Evolutionary conservation across 768 basidiomycete genomes (phyloP), one percentile per base, ranked within the genome.

Genomic region (Pisolithus marmoratus): DNA sequence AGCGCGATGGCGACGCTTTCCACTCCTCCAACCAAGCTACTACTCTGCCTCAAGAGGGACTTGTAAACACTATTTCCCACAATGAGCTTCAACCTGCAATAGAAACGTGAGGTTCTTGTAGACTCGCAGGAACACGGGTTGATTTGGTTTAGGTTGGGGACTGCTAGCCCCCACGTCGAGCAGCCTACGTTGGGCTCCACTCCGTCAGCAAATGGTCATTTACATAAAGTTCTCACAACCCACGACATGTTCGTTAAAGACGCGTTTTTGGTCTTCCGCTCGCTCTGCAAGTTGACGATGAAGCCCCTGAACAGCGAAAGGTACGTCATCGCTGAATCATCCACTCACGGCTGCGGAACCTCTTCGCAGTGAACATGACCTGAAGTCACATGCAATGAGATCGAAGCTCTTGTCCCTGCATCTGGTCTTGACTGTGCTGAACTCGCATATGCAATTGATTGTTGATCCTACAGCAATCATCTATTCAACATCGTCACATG

Each of bases 201-300:
- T 37, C 12, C 43, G 22, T 58, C 12, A 19, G 43, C 64, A 41
- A 50, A 51, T 49, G 24, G 50, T 62, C 47, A 66, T 41, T 26
- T 57, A 54, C 63, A 55, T 49, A 71, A 72, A 55, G 79, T 77
- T 48, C 73, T 94, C 50, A 82, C 84, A 19, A 75, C 79, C n/a
- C 84, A 89, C 48, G 95, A 99, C 59, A 71, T 97, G 50, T 95
- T 94, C 66, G 79, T 96, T 64, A 98, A 98, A 65, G 96, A 99
- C 63, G 94, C 96, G 0, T 99, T 97, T 74, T 79, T 99, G 54
- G 95, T 99, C 36, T 95, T 98, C 71, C 80, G 96, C 43, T 94
- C 96, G 0, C 75, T 99, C 11, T 98, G 96, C 74, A 98, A 98
- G 66, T 74, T 98, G 57, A 94, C 93, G 8, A 98, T 97, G 94